Evolutionary conservation across 352 stramenopile species (phyloP), one percentile per base, ranked within the genome.

Genomic region (Achlya hypogyna): DNA sequence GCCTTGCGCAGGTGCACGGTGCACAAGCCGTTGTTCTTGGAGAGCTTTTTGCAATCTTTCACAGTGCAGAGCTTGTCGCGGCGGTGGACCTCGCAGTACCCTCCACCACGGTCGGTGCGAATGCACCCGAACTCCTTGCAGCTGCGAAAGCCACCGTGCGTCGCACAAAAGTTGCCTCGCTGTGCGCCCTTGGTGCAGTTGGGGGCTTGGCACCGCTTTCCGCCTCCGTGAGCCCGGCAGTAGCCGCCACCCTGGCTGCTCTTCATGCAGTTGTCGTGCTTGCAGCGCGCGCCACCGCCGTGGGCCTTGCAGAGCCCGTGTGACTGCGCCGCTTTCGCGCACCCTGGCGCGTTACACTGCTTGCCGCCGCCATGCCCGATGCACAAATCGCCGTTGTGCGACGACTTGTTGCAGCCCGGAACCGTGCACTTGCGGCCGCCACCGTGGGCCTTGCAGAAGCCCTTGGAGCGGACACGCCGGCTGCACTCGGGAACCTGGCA

Each of bases 371-470:
- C 86, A 73, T 94, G 86, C 5, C 83, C 86, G 68, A 92, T 94
- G 71, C 86, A 94, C 38, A 92, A 74, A 2, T 85, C 86, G 68
- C 91, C 82, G 4, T 84, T 93, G 74, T 95, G 86, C 0, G 86
- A 84, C 16, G 86, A 85, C 75, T 95, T 95, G 49, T 82, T 78
- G 67, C 86, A 95, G 4, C 76, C 80, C 0, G 83, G 80, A 29
- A 91, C 75, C 70, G 91, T 92, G 74, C 86, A 94, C 71, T 93
- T 92, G 72, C 91, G 91, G 65, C 86, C 86, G 29, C 86, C 86
- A 49, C 86, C 86, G 72, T 95, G 86, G 58, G 82, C 84, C 29
- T 93, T 95, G 73, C 86, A 95, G 42, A 91, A 95, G 27, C 86
- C 86, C 25, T 89, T 81, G 47, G 91, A 92, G 63, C 77, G 88